Evolutionary conservation across 305 asterid species (phyloP), one percentile per base, ranked within the genome.

Genomic region (Fraxinus dipetala): DNA sequence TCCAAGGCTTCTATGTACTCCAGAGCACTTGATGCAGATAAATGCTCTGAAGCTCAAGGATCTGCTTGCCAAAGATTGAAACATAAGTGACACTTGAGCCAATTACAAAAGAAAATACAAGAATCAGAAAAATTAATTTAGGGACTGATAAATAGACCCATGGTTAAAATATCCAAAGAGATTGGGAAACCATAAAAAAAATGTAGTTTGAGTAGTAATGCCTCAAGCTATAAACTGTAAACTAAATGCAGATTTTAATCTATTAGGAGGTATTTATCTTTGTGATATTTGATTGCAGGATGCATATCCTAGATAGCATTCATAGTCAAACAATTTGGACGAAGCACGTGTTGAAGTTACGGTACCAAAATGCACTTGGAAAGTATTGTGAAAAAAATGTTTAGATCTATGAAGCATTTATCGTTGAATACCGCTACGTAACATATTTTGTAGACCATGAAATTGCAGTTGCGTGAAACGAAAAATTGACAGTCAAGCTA

Each of bases 1-100:
- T 79, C 99, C 99, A 32, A 96, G 97, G 86, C 99, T 94, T 86
- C 99, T 91, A 87, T 96, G 99, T 67, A 93, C 93, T 51, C 99
- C 98, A 3, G 99, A 92, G 85, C 98, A 96, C 90, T 96, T 94
- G 84, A 96, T 96, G 84, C 99, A 96, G 85, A 96, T 89, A 84
- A 94, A 93, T 59, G 94, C 95, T 79, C 98, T 98, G 65, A 90
- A 84, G 81, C 86, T 92, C 80, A 89, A 80, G 35, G 99, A 92
- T 86, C 98, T 94, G 95, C 28, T 82, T 75, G 87, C 76, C 87
- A 84, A 8, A 78, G 87, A 85, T 40, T 34, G 78, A 56, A 67
- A 65, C 75, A 86, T 78, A 86, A 82, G 79, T 78, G 72, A 45
- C 65, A 72, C 61, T 78, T 11, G 69, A n/a, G 22, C 69, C 36